Base-by-base conservation (phyloP, 257 asterid genomes). In the Jasminum sambac region DNA sequence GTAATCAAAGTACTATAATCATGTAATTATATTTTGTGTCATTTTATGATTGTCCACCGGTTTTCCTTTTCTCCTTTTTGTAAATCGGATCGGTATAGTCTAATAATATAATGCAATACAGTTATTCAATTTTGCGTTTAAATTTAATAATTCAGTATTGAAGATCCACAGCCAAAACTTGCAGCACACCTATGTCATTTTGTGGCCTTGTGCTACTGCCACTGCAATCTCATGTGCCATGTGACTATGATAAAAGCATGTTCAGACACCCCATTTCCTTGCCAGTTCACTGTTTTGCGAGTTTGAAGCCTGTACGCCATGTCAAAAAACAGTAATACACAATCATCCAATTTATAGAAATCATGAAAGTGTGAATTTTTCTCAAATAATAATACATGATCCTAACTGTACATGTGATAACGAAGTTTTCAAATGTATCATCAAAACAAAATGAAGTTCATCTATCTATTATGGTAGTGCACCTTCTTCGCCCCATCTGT, bases 1-100 rank as follows among this genome's bases (percentile, higher is more conserved):
- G 79, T 6, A 69, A 73, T 70, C 36, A 59, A 50, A 43, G 50
- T 61, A 66, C 39, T 60, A 55, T n/a, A n/a, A n/a, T 70, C 24
- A 16, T 13, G 26, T 50, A 21, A 21, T 55, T 21, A 55, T 21
- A 12, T 2, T 55, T 19, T 55, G 23, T 55, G 12, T 55, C 16
- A 55, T 55, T 55, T 55, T 19, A 55, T 21, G 30, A 55, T 55
- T 19, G 25, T 14, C 61, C 9, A 52, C 62, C 11, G n/a, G 59
- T 50, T 50, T 50, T 50, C 2, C 2, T 4, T 0, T 50, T 50
- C 11, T 39, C 8, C 43, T 6, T 39, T 50, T 50, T 7, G 12
- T 50, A 50, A 50, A 7, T 50, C 9, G 11, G 25, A 50, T 50
- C 24, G 2, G 19, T 48, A n/a, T 50, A 50, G 5, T 50, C 25